Evolutionary conservation across 345 rosid species (phyloP), one percentile per base, ranked within the genome.

Genomic region (Bruguiera parviflora): DNA sequence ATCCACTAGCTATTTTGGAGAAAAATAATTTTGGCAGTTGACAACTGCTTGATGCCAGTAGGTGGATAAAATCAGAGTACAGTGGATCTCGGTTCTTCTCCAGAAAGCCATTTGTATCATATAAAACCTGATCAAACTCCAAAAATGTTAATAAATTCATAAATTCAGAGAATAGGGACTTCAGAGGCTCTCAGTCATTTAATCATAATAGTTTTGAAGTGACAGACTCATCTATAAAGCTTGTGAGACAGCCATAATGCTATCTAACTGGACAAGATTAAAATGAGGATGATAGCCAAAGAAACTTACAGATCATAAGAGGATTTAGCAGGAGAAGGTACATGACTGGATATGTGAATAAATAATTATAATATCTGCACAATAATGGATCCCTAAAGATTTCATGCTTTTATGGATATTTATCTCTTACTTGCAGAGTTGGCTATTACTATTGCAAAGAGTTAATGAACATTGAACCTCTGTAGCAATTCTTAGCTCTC

Each of bases 21-120:
- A 88, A 86, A 78, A 89, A 87, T 52, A 77, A 60, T 65, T 78
- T 78, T 64, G 81, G 83, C 59, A 92, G 76, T 66, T 76, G 80
- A 76, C 85, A 81, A 74, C 80, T 73, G 71, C 90, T 86, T 66
- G 92, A 87, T 59, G 88, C 84, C 74, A 95, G 81, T 67, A 92
- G 84, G 70, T 86, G 76, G 52, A 87, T 78, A 69, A 85, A 83
- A 71, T 84, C 96, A 69, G 75, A 72, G 63, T 80, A 87, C 66
- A 92, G 62, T 9, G 89, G 85, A 85, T 95, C 99, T 70, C 92
- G 85, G 59, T 95, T 95, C 91, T 95, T 95, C 69, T 90, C 97
- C 86, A 95, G 68, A 78, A 95, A 95, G 32, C 99, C 96, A 82
- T 85, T 84, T 22, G 97, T 87, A 79, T 92, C 97, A 79, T 95